Conservation (phyloP, 768 basidiomycete genomes). For the Coprinopsis sp. region DNA sequence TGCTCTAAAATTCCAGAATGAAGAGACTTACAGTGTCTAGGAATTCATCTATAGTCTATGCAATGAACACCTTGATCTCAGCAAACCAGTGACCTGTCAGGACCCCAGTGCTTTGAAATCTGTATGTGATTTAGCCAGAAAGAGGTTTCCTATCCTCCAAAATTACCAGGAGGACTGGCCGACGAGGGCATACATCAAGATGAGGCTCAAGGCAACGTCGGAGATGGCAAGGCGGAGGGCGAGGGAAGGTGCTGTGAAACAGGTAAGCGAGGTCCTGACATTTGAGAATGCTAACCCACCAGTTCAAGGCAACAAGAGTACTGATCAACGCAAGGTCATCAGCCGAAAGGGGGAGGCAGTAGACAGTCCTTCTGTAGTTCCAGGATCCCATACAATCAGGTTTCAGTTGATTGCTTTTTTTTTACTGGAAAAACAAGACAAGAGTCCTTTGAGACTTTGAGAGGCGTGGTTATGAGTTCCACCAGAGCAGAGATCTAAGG, state of each 20-base stretch:
- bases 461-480: no score
- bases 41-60: not conserved
- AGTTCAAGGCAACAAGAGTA: no score
- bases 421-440: no score
- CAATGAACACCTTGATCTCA: not conserved
- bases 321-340: no score
- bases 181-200: not conserved
- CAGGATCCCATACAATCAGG: no score
- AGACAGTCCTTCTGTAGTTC: no score
- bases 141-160: not conserved
- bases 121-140: slow-evolving; percentile 7
- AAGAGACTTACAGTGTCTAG: not conserved
- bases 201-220: slow-evolving; percentile 2
- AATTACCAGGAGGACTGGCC: slow-evolving; percentile 6
- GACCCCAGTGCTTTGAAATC: not conserved
- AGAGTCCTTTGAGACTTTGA: no score
- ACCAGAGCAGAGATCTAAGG: no score
- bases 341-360: no score
- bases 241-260: not conserved
- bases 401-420: no score
- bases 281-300: no score
- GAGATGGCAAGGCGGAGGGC: not conserved
- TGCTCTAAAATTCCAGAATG: not conserved
- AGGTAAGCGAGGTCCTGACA: no score
- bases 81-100: not conserved